Base-by-base conservation (phyloP, 345 rosid species). In the Eucalyptus regnans region DNA sequence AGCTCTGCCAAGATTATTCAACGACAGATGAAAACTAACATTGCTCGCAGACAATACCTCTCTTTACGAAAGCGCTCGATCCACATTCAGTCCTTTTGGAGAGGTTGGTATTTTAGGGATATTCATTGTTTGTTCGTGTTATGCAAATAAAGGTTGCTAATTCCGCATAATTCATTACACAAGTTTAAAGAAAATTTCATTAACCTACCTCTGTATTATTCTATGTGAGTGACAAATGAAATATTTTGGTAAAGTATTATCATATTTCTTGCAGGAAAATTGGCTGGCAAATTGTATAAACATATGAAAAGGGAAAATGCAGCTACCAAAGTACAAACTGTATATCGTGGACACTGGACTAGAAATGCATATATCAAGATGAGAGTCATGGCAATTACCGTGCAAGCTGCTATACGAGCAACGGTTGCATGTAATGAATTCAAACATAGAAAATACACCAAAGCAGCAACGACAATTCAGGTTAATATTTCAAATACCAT, bases 1-100 rank as follows among this genome's bases (percentile, higher is more conserved):
- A 93, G 92, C 87, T 92, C 96, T n/a, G 99, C 98, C 68, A 92
- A 86, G 88, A 90, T 93, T 89, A 93, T 97, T 91, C 99, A 97
- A 89, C 91, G 93, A 85, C 91, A 91, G 89, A 50, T 81, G 88
- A 94, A 92, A 92, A 88, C 94, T 86, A 88, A 68, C 86, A 81
- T 91, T 44, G 88, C 93, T 90, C 96, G 93, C 87, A 96, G 90
- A 90, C 92, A 89, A 44, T 96, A 90, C 89, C 86, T 92, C 86
- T 44, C 87, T 33, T 60, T 92, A 92, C 92, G 94, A 48, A 92
- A 48, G 92, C 91, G 92, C 91, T 94, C 97, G 56, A 92, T 97
- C 88, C 88, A 84, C 31, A 89, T 96, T 94, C 98, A 97, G 88
- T 90, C 99, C 90, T 90, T 86, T 54, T 95, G 99, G 98, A 96